Evolutionary conservation across 2,329 filamentous ascomycete species (phyloP), one percentile per base, ranked within the genome.

Genomic region (Exophiala lecanii-corni): DNA sequence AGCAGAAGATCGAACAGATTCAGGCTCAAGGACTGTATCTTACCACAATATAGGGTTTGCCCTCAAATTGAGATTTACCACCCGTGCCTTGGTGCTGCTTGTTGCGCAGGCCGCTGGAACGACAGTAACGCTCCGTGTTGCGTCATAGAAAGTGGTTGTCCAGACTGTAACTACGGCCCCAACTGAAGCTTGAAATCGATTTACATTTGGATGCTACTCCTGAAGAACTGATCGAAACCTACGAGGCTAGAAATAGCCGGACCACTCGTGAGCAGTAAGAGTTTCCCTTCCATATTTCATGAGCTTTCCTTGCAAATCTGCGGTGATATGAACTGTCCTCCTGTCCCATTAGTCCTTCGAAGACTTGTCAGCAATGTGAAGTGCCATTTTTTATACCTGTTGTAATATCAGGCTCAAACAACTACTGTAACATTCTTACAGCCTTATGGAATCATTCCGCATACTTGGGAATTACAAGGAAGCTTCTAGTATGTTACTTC

Each of bases 401-500:
- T 28, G 25, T 28, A n/a, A 28, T 28, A 28, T 28, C 9, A 28
- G 25, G 25, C 25, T 28, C 25, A 28, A 28, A 9, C n/a, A 28
- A 28, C 25, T 28, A 28, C 25, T 28, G 25, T 28, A 28, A 28
- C 25, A 28, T 28, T 28, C 25, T 9, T 28, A 28, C n/a, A 28
- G 25, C 25, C 25, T 28, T 28, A 28, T n/a, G 25, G 25, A 28
- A 28, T 28, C 25, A 28, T 28, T 28, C 25, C 25, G 25, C 25
- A 28, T 28, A 28, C 25, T 28, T 28, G 25, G 25, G n/a, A 28
- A 28, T 28, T 28, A 28, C 25, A 28, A 28, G 25, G n/a, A n/a
- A n/a, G n/a, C n/a, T n/a, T n/a, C n/a, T n/a, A n/a, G n/a, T n/a
- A n/a, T n/a, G n/a, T n/a, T 28, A 28, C 25, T 28, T 28, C 25